A percentile compares a stretch with the other conserved stretches of the same genome.
These are phyloP conservation scores for Fimicolochytrium jonesii DNA, from an alignment of 192 early-diverging fungal genomes.

Conservation along the genomic window DNA sequence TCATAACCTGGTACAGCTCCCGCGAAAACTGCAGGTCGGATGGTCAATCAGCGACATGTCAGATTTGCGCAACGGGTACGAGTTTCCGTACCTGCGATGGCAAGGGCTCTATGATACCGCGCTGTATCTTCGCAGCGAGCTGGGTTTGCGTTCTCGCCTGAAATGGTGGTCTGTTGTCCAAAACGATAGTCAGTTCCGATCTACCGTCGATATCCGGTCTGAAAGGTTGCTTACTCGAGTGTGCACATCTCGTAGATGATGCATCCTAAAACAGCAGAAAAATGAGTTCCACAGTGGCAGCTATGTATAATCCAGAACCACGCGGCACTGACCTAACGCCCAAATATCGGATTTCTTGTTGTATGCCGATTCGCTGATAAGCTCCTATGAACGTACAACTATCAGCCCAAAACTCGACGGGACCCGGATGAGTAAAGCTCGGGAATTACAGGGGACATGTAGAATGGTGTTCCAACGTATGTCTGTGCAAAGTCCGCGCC, in stretches of 20 bases:
- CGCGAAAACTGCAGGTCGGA: conserved; percentile 24
- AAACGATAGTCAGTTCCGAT: too few relatives aligned
- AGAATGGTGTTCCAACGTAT: conserved; percentile 73
- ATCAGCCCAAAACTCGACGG: neutral
- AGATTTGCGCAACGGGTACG: neutral
- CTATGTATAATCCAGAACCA: neutral
- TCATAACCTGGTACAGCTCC: conserved; percentile 40
- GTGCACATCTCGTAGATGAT: conserved; percentile 71
- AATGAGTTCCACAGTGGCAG: neutral
- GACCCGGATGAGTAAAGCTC: too few relatives aligned
- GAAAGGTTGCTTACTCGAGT: conserved; percentile 64
- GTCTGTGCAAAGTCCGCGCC: conserved; percentile 67
- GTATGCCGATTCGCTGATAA: conserved; percentile 62
- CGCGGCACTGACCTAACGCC: conserved; percentile 50
- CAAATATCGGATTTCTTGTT: conserved; percentile 72
- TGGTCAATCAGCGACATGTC: neutral
- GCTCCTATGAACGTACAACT: conserved; percentile 36
- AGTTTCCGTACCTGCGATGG: conserved; percentile 40
- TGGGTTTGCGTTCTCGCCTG: conserved; percentile 57
- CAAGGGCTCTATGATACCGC: conserved; percentile 49
- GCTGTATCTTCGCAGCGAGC: conserved; percentile 56
- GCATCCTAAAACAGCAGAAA: conserved; percentile 45
- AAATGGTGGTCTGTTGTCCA: conserved; percentile 66
- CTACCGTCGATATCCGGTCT: too few relatives aligned
- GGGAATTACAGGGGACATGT: conserved; percentile 69